Percentiles rank a stretch among this genome's conserved stretches.
phyloP scores from a whole-genome alignment of 2,329 filamentous ascomycete genomes.

The Chrysoporthe cubensis region DNA sequence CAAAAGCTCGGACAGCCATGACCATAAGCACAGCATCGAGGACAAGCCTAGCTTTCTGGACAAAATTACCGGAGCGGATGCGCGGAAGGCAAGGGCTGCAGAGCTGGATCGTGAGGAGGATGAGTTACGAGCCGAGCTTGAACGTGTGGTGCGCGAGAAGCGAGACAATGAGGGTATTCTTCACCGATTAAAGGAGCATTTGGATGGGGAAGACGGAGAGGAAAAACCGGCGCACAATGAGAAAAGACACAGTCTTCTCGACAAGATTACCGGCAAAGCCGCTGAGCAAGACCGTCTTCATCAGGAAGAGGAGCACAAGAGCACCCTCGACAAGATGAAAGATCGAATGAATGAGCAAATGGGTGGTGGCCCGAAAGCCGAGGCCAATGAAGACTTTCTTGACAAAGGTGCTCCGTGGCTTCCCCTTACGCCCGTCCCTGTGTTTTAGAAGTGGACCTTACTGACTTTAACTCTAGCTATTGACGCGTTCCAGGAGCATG shows the following conservation, averaged over 20 bases:
- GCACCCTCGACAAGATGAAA: conserved; percentile 24
- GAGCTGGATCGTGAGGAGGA: conserved; percentile 21
- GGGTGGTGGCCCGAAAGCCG: conserved; percentile 73
- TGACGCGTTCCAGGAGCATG: conserved; percentile 77
- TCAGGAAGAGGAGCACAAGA: conserved; percentile 24
- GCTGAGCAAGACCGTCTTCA: conserved; percentile 25
- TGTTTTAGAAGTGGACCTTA: background rate
- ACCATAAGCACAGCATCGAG: background rate
- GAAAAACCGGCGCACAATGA: background rate
- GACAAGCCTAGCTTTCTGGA: conserved; percentile 22
- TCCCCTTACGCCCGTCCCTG: background rate
- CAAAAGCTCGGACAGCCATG: conserved; percentile 6
- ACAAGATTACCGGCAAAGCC: conserved; percentile 25
- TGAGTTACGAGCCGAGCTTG: conserved; percentile 19
- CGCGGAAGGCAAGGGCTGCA: conserved; percentile 5
- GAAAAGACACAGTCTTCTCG: conserved; percentile 18
- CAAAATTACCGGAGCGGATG: conserved; percentile 23
- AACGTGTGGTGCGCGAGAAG: conserved; percentile 21
- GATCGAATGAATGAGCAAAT: conserved; percentile 73
- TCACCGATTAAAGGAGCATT: conserved; percentile 18
- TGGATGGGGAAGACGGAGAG: conserved; percentile 13
- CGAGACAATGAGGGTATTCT: conserved; percentile 26
- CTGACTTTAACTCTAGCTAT: conserved; percentile 56
- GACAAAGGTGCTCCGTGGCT: conserved; percentile 67
- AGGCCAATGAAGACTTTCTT: conserved; percentile 79